Evolutionary conservation across 169 alveolate species (phyloP).

Genomic region (Cryptosporidium meleagridis): DNA sequence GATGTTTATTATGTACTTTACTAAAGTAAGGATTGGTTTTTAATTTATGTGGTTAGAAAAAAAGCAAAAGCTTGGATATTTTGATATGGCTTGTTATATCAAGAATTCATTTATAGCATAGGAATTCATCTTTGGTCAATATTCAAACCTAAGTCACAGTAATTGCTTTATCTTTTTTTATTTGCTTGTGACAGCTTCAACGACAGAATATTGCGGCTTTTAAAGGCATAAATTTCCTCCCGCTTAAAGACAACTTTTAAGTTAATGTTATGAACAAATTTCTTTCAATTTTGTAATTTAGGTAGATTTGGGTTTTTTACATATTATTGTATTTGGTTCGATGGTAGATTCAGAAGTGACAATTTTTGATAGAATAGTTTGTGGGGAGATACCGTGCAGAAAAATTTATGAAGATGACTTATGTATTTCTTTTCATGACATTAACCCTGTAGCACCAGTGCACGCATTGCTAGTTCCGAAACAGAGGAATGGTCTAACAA

Average conservation of each 20-base stretch:
- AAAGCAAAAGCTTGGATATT: background rate
- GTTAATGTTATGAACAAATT: background rate
- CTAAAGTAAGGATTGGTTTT: background rate
- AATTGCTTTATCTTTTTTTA: too few relatives aligned
- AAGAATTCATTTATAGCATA: background rate
- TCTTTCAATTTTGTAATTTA: background rate
- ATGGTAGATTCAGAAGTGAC: conserved; percentile 75
- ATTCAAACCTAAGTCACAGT: background rate
- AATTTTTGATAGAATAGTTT: conserved; percentile 83
- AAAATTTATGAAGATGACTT: conserved; percentile 85
- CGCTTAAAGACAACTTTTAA: conserved; percentile 2
- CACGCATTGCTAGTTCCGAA: conserved; percentile 93
- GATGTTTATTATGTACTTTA: background rate
- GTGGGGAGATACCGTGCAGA: conserved; percentile 82
- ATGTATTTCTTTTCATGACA: conserved; percentile 92
- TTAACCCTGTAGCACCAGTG: conserved; percentile 91
- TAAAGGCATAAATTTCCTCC: background rate
- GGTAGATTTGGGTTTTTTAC: background rate
- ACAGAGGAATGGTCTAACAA: conserved; percentile 87
- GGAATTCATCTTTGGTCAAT: too few relatives aligned
- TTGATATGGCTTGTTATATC: background rate
- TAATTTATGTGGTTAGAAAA: background rate
- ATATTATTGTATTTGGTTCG: background rate
- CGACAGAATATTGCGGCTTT: background rate
- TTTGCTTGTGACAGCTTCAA: background rate